Evolutionary conservation across 1,284 basidiomycete genomes (phyloP), one percentile per base, ranked within the genome.

Genomic region (Ganoderma meredithae): DNA sequence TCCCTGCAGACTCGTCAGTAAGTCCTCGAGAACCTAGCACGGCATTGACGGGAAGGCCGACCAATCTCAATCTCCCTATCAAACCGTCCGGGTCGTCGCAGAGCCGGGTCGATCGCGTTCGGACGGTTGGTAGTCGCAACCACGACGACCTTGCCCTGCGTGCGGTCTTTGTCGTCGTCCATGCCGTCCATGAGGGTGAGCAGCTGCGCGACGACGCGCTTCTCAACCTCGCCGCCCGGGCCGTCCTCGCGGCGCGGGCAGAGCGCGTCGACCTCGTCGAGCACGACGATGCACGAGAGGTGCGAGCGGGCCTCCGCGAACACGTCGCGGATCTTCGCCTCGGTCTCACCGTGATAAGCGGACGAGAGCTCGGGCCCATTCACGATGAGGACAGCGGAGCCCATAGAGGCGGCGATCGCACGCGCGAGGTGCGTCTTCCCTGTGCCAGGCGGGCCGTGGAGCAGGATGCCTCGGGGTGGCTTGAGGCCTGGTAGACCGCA

Each of bases 31-130:
- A 66, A 31, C 13, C 31, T 19, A 36, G 2, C 25, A 12, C 36
- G 8, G 40, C 52, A 63, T 13, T 36, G 5, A 27, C 13, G 12
- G 31, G 17, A n/a, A 76, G 83, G 72, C 70, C 19, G n/a, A 90
- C 96, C 97, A 73, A 99, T 97, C 79, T 99, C 98, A 55, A 99
- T 95, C 80, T 99, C 98, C 71, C 95, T 85, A 79, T 99, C 98
- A 75, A 99, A 97, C 70, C 98, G 85, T 1, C 98, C 98, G 3
- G 98, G 98, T 41, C 98, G 84, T 62, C 98, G 84, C 53, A 99
- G 83, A 0, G 98, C 98, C 39, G 97, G 97, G 80, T 99, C 98
- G 68, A 99, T 95, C 5, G 96, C 94, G 78, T 99, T 99, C 3
- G 96, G 97, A 43, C 98, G 85, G 80, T 99, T 99, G 1, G 98